These are phyloP conservation scores for Corymbia citriodora DNA, from an alignment of 441 rosid species.

Conservation along the genomic window DNA sequence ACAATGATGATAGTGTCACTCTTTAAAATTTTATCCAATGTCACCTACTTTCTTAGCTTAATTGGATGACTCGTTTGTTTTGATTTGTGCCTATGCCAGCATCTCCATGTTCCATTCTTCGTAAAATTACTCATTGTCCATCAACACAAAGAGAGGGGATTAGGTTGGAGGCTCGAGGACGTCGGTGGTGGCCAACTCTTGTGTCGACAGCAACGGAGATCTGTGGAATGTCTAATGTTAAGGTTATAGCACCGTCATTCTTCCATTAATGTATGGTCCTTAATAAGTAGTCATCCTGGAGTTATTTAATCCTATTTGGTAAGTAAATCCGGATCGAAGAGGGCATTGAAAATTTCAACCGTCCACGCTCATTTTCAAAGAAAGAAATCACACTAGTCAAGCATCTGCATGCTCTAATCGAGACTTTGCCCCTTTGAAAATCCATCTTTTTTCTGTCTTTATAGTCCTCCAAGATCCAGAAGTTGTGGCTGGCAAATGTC, in stretches of 20 bases:
- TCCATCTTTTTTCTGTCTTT: not conserved
- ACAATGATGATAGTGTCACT: not conserved
- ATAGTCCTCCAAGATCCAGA: not conserved
- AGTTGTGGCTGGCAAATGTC: not conserved
- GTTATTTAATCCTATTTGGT: not conserved
- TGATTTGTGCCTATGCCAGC: not conserved
- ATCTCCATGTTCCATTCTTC: not conserved
- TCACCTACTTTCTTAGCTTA: not conserved
- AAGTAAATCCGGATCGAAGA: not conserved
- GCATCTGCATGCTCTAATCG: not conserved
- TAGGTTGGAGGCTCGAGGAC: not conserved
- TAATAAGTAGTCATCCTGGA: not conserved
- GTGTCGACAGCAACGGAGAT: fast-evolving
- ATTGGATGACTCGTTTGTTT: not conserved
- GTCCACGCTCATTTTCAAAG: not conserved
- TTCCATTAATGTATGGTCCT: not conserved
- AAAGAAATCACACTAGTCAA: not conserved
- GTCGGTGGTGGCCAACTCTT: not conserved
- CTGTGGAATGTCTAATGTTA: fast-evolving
- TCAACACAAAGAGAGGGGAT: not conserved
- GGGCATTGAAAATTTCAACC: not conserved
- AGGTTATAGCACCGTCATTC: not conserved
- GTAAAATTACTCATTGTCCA: not conserved
- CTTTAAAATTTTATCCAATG: not conserved
- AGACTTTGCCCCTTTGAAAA: not conserved